These are phyloP conservation scores for Tanacetum coccineum DNA, from an alignment of 129 eudicot genomes.

Conservation along the genomic window DNA sequence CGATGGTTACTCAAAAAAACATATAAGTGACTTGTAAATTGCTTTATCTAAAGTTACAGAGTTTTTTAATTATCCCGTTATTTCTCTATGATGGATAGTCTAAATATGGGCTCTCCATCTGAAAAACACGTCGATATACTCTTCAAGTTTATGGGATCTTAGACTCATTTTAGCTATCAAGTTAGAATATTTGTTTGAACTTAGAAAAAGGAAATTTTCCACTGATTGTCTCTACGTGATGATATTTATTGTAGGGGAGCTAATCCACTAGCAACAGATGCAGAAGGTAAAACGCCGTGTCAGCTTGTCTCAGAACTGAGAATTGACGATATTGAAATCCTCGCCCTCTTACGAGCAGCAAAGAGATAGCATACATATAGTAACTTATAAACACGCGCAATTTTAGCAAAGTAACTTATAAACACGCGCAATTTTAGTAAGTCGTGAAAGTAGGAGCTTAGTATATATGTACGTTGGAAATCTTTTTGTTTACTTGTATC, in stretches of 20 bases:
- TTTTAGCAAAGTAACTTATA: too few relatives aligned
- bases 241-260: slow-evolving; percentile 53
- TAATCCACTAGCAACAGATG: slow-evolving; percentile 53
- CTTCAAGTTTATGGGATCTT: neutral
- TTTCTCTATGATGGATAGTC: too few relatives aligned
- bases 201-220: neutral
- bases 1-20: too few relatives aligned
- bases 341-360: slow-evolving; percentile 50
- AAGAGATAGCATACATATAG: slow-evolving; percentile 34
- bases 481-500: slow-evolving; percentile 4
- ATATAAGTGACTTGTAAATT: too few relatives aligned
- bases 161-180: slow-evolving; percentile 1
- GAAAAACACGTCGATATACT: neutral
- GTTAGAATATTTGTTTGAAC: slow-evolving; percentile 1
- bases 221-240: slow-evolving; percentile 17
- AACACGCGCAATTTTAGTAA: too few relatives aligned
- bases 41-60: too few relatives aligned
- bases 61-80: too few relatives aligned
- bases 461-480: slow-evolving; percentile 25
- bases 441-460: slow-evolving; percentile 23
- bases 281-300: slow-evolving; percentile 55
- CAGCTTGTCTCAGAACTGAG: slow-evolving; percentile 48
- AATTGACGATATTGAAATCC: slow-evolving; percentile 60
- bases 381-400: too few relatives aligned
- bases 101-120: too few relatives aligned